Evolutionary conservation across 1,284 basidiomycete species (phyloP).

Genomic region (Sphaerobolus stellatus): DNA sequence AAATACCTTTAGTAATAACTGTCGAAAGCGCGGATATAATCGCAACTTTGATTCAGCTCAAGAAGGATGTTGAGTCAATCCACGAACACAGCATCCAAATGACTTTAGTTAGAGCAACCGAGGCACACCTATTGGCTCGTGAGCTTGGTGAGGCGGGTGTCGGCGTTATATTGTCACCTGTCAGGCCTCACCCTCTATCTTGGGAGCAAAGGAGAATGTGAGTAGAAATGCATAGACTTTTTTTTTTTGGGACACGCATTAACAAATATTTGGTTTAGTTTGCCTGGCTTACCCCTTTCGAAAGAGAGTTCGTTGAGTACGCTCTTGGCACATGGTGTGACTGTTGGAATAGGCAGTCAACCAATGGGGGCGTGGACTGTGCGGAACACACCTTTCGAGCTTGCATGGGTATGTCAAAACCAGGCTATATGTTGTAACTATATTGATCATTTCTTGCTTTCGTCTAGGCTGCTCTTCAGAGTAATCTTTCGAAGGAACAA

Average conservation of each 20-base stretch:
- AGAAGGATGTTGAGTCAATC: slow-evolving; percentile 63
- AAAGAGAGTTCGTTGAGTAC: slow-evolving; percentile 62
- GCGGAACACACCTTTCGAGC: slow-evolving; percentile 68
- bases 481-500: slow-evolving; percentile 35
- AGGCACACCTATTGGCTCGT: slow-evolving; percentile 74
- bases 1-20: background rate
- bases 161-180: slow-evolving; percentile 68
- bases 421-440: slow-evolving; percentile 30
- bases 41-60: slow-evolving; percentile 71
- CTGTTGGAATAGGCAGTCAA: slow-evolving; percentile 65
- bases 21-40: slow-evolving; percentile 51
- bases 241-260: slow-evolving; percentile 20
- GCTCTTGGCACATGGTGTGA: slow-evolving; percentile 66
- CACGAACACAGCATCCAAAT: slow-evolving; percentile 45
- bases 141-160: slow-evolving; percentile 71
- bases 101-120: slow-evolving; percentile 67
- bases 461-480: slow-evolving; percentile 34
- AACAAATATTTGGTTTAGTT: slow-evolving; percentile 33
- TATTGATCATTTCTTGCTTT: slow-evolving; percentile 35
- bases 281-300: slow-evolving; percentile 75
- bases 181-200: slow-evolving; percentile 55
- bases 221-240: slow-evolving; percentile 22
- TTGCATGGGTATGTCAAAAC: slow-evolving; percentile 59
- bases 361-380: slow-evolving; percentile 60
- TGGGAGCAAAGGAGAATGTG: slow-evolving; percentile 59